phyloP scores from a whole-genome alignment of 495 filamentous ascomycete species.

The Tuber umbilicatum region DNA sequence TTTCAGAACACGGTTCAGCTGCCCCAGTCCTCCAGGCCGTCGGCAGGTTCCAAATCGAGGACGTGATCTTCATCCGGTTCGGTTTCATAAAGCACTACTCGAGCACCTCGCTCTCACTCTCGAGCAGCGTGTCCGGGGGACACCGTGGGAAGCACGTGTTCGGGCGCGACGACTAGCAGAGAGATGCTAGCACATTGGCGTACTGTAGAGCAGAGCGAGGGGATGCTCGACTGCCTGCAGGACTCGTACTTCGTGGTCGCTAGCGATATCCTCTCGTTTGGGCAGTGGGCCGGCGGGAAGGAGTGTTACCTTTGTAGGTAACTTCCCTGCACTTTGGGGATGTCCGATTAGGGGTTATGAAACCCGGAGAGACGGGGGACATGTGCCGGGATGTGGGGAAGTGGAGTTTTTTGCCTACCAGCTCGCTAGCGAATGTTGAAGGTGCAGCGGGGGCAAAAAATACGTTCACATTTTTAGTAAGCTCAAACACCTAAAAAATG shows the following conservation, averaged over 20 bases:
- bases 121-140: slow-evolving; percentile 44
- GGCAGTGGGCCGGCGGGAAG: slow-evolving; percentile 54
- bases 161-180: slow-evolving; percentile 46
- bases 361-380: slow-evolving; percentile 50
- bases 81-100: slow-evolving; percentile 57
- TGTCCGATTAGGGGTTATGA: slow-evolving; percentile 58
- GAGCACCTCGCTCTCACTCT: slow-evolving; percentile 4
- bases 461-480: too few relatives aligned
- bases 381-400: slow-evolving; percentile 51
- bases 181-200: slow-evolving; percentile 48
- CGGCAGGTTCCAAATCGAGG: slow-evolving; percentile 53
- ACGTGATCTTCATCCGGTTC: slow-evolving; percentile 62
- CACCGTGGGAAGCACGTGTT: slow-evolving; percentile 39
- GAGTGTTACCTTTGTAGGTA: too few relatives aligned
- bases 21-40: slow-evolving; percentile 53
- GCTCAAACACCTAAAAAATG: too few relatives aligned
- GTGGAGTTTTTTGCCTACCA: slow-evolving; percentile 65
- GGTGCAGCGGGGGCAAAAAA: slow-evolving; percentile 41
- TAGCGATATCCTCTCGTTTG: slow-evolving; percentile 57
- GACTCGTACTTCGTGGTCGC: slow-evolving; percentile 61
- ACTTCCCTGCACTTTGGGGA: slow-evolving; percentile 61
- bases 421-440: slow-evolving; percentile 55
- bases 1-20: slow-evolving; percentile 54
- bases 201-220: slow-evolving; percentile 54
- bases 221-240: slow-evolving; percentile 56